A percentile compares a stretch with the other conserved stretches of the same genome.
Evolutionary conservation across 495 filamentous ascomycete genomes (phyloP).

Genomic region (Glonium stellatum): DNA sequence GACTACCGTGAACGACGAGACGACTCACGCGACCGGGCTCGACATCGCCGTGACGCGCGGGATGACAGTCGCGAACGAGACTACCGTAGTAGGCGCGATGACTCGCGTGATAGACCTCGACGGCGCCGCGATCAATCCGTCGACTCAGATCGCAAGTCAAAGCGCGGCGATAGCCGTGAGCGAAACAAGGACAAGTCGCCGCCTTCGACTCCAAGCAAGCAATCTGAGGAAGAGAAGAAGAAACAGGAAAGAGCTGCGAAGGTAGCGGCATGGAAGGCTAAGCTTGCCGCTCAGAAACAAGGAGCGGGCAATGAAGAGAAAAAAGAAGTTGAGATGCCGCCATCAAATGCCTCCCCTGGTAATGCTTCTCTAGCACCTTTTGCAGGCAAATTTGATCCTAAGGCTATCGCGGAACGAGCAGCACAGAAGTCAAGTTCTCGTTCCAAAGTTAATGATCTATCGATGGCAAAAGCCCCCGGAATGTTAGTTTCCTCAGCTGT

Average conservation of each 20-base stretch:
- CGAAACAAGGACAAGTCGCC: slow-evolving; percentile 1
- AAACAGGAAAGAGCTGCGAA: slow-evolving; percentile 78
- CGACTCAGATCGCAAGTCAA: background rate
- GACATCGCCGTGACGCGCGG: background rate
- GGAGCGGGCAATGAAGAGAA: slow-evolving; percentile 64
- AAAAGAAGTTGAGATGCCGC: slow-evolving; percentile 8
- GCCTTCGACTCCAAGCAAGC: slow-evolving; percentile 37
- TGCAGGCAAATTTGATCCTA: slow-evolving; percentile 81
- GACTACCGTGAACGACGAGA: background rate
- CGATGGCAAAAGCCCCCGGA: slow-evolving; percentile 37
- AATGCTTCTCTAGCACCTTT: slow-evolving; percentile 43
- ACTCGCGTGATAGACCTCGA: slow-evolving; percentile 38
- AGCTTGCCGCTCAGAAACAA: slow-evolving; percentile 64
- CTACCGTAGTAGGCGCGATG: slow-evolving; percentile 57
- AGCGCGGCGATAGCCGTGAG: slow-evolving; percentile 7
- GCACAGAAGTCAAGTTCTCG: slow-evolving; percentile 23
- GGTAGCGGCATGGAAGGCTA: slow-evolving; percentile 86
- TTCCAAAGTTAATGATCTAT: slow-evolving; percentile 30
- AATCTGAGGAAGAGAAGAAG: slow-evolving; percentile 68
- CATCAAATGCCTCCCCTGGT: slow-evolving; percentile 6
- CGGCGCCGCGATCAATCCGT: background rate
- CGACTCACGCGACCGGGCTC: background rate
- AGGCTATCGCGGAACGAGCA: slow-evolving; percentile 71
- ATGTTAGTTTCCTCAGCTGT: background rate
- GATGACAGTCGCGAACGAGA: slow-evolving; percentile 54